A percentile compares a stretch with the other conserved stretches of the same genome.
phyloP scores from a whole-genome alignment of 768 basidiomycete species.

The Chiua virens region DNA sequence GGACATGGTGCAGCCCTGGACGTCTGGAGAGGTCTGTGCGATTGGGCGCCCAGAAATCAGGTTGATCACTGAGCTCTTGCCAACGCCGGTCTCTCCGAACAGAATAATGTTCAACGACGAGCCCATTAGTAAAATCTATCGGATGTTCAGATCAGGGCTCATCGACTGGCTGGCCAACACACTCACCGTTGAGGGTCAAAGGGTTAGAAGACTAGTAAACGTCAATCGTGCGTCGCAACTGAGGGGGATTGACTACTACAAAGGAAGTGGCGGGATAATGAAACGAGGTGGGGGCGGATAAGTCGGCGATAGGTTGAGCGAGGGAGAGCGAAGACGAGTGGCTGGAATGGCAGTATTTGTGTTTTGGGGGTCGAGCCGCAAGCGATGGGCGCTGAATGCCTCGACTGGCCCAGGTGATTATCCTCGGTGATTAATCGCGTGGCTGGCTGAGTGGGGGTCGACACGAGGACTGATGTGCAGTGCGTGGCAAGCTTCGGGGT shows the following conservation, averaged over 20 bases:
- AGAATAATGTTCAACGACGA: conserved; percentile 38
- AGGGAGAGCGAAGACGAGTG: neutral
- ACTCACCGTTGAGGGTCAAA: neutral
- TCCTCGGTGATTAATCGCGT: conserved; percentile 9
- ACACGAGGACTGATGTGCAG: conserved; percentile 6
- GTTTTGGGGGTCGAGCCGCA: neutral
- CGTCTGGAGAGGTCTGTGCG: conserved; percentile 27
- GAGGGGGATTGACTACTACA: neutral
- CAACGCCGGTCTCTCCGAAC: conserved; percentile 44
- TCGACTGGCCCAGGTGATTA: neutral
- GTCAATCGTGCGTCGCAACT: neutral
- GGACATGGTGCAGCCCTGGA: conserved; percentile 39
- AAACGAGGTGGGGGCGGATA: neutral
- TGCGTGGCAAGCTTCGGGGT: neutral
- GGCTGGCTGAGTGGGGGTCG: neutral
- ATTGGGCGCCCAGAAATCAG: conserved; percentile 27
- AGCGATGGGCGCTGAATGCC: neutral
- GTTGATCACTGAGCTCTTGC: conserved; percentile 37
- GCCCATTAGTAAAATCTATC: too few species aligned
- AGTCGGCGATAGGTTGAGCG: neutral
- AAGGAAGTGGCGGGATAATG: neutral
- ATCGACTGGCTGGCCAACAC: neutral
- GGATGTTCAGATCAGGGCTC: too few species aligned
- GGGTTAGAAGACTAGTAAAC: neutral
- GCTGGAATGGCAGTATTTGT: conserved; percentile 4